Evolutionary conservation across 2,329 filamentous ascomycete species (phyloP).

Genomic region (Fusarium sp.): DNA sequence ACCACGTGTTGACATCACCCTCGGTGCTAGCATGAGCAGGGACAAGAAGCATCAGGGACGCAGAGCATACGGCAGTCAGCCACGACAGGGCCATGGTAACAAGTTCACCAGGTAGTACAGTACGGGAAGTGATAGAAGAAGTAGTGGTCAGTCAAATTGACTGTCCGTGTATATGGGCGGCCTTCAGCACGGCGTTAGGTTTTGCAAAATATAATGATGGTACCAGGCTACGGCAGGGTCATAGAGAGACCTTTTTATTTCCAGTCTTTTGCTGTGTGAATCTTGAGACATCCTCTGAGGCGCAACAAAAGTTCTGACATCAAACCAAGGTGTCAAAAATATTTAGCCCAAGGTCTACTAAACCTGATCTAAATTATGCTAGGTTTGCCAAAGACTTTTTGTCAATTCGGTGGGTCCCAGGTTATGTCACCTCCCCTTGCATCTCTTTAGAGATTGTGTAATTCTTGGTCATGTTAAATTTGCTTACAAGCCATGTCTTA

Average conservation of each 20-base stretch:
- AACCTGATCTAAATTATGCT: not conserved
- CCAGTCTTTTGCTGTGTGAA: not conserved
- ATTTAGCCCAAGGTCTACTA: not conserved
- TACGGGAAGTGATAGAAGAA: not conserved
- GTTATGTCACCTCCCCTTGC: not conserved
- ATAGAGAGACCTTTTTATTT: slow-evolving; percentile 25
- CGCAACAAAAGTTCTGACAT: not conserved
- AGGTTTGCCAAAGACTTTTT: not conserved
- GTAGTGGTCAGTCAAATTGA: slow-evolving; percentile 20
- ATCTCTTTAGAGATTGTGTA: not conserved
- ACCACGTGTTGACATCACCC: slow-evolving; percentile 80
- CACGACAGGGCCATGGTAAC: slow-evolving; percentile 59
- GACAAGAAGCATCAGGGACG: slow-evolving; percentile 70
- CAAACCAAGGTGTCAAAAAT: not conserved
- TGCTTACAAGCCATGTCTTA: not conserved
- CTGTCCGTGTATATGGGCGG: slow-evolving; percentile 32
- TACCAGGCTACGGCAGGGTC: slow-evolving; percentile 29
- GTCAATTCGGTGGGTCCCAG: not conserved
- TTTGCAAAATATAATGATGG: slow-evolving; percentile 42
- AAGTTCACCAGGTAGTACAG: slow-evolving; percentile 37
- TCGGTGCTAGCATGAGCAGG: slow-evolving; percentile 81
- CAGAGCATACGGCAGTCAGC: slow-evolving; percentile 81
- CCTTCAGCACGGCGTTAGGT: slow-evolving; percentile 44
- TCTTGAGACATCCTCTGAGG: not conserved
- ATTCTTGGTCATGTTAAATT: not conserved